Percentiles rank a stretch among this genome's conserved stretches.
phyloP scores from a whole-genome alignment of 192 early-diverging fungal species.

The Backusella morwellensis region DNA sequence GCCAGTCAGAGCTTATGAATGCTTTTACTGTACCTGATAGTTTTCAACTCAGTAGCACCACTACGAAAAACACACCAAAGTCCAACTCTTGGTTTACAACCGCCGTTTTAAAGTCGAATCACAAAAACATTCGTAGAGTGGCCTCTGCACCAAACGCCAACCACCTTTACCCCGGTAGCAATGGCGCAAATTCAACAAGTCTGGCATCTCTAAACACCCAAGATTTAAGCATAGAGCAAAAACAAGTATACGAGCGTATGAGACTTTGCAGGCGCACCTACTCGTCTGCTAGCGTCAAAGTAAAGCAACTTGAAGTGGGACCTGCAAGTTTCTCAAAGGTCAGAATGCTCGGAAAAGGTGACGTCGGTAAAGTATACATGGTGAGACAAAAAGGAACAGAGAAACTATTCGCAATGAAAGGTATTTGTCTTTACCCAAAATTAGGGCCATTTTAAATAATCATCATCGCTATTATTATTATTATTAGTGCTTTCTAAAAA shows the following conservation, averaged over 20 bases:
- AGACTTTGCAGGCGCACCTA: constrained; percentile 65
- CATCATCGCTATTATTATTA: not conserved
- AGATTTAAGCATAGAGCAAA: not conserved
- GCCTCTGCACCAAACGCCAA: constrained; percentile 52
- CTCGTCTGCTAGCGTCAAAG: constrained; percentile 79
- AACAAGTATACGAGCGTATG: constrained; percentile 10
- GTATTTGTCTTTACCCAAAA: constrained; percentile 31
- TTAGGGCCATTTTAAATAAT: too few relatives aligned
- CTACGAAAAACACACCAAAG: constrained; percentile 1
- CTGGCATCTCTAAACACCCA: constrained; percentile 5
- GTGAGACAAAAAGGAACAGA: constrained; percentile 82
- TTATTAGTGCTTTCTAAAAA: constrained; percentile 68
- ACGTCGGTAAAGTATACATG: constrained; percentile 96
- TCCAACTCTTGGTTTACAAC: constrained; percentile 33
- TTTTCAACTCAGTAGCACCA: not conserved
- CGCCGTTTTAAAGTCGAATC: constrained; percentile 4
- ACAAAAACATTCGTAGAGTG: constrained; percentile 45
- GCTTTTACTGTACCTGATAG: constrained; percentile 15
- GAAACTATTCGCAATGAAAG: constrained; percentile 96
- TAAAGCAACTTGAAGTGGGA: constrained; percentile 78
- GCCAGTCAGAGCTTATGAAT: not conserved
- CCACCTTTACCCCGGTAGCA: constrained; percentile 22
- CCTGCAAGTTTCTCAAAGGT: constrained; percentile 89
- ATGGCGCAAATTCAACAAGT: not conserved
- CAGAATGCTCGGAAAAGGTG: constrained; percentile 92